Evolutionary conservation across 2,329 filamentous ascomycete genomes (phyloP).

Genomic region (Emydomyces testavorans): DNA sequence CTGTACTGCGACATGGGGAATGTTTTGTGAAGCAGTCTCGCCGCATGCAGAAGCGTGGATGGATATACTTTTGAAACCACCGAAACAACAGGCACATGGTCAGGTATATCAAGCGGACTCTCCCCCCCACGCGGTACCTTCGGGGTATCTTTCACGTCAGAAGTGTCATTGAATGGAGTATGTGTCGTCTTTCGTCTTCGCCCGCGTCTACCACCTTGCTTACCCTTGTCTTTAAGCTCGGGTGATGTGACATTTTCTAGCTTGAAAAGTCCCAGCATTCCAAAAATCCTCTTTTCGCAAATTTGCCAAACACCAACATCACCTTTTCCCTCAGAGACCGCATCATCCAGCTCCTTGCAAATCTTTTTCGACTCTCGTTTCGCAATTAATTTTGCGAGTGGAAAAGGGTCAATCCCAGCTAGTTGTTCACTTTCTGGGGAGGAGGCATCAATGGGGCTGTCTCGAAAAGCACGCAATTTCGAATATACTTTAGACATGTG

Average conservation of each 20-base stretch:
- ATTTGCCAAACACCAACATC: constrained; percentile 32
- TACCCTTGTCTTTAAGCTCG: neutral
- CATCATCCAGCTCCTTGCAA: constrained; percentile 22
- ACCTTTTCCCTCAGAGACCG: constrained; percentile 22
- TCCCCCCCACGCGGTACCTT: neutral
- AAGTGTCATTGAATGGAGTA: neutral
- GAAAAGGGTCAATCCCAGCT: constrained; percentile 11
- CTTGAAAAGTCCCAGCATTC: constrained; percentile 21
- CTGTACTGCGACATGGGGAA: constrained; percentile 33
- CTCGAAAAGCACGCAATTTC: constrained; percentile 8
- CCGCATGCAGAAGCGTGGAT: constrained; percentile 31
- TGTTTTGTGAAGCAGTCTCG: constrained; percentile 31
- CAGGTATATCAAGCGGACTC: constrained; percentile 24
- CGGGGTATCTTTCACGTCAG: neutral
- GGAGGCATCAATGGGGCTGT: constrained; percentile 5
- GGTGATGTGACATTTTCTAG: neutral
- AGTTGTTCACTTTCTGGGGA: constrained; percentile 3
- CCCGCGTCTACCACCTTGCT: neutral
- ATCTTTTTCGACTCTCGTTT: constrained; percentile 26
- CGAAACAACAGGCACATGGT: constrained; percentile 22
- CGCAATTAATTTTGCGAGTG: constrained; percentile 19
- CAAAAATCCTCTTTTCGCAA: constrained; percentile 33
- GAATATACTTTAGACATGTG: constrained; percentile 5
- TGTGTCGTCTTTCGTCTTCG: neutral
- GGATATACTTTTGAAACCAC: constrained; percentile 33